These are phyloP conservation scores for Magnolia kwangsiensis DNA, from an alignment of 164 flowering plant species.

Conservation along the genomic window DNA sequence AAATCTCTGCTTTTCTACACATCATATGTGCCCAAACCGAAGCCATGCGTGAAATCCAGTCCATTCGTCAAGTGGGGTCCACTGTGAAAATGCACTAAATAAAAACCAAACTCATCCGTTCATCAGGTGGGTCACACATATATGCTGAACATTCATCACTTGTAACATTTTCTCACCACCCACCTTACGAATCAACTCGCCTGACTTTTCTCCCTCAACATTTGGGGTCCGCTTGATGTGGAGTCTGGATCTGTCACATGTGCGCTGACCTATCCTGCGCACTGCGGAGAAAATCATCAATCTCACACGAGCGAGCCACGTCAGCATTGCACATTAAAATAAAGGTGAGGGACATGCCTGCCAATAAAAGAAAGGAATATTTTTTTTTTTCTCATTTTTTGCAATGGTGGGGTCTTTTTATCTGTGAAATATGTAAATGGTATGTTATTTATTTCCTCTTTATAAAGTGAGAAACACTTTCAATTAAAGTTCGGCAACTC, in stretches of 20 bases:
- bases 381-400: not conserved
- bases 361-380: not conserved
- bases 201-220: not conserved
- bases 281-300: not conserved
- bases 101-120: not conserved
- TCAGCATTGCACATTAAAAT: not conserved
- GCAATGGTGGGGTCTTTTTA: slow-evolving; percentile 1
- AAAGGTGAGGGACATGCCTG: not conserved
- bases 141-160: too few relatives aligned
- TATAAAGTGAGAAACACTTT: slow-evolving; percentile 8
- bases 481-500: slow-evolving; percentile 6
- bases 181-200: not conserved
- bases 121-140: not conserved
- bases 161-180: not conserved
- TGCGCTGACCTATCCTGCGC: not conserved
- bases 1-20: too few relatives aligned
- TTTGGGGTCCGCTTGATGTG: not conserved
- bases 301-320: not conserved
- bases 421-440: not conserved
- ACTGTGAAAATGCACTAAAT: not conserved
- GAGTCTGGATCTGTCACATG: not conserved
- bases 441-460: slow-evolving; percentile 2
- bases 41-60: not conserved
- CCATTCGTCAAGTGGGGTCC: not conserved
- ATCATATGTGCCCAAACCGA: too few relatives aligned